Evolutionary conservation across 169 alveolate genomes (phyloP).

Genomic region (Plasmodium coatneyi): DNA sequence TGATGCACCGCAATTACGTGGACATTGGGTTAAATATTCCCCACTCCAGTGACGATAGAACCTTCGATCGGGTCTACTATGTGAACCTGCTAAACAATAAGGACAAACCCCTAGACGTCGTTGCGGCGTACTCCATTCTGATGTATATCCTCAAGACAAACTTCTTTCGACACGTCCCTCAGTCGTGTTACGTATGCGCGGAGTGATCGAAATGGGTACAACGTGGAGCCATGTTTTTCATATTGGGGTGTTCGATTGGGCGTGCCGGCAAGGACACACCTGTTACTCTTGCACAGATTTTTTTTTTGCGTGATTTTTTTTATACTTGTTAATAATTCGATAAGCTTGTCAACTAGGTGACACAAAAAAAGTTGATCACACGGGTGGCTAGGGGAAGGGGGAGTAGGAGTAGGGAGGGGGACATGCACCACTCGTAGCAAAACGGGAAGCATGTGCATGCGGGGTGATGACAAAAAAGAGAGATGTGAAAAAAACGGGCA

Average conservation of each 20-base stretch:
- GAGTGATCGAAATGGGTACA: background rate
- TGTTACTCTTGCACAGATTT: background rate
- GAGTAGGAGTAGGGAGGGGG: background rate
- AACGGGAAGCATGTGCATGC: no score
- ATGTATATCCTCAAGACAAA: slow-evolving; percentile 51
- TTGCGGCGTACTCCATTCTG: slow-evolving; percentile 25
- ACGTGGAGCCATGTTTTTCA: background rate
- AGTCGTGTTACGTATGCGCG: slow-evolving; percentile 48
- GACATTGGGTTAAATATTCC: background rate
- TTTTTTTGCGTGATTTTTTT: background rate
- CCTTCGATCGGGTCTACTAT: slow-evolving; percentile 50
- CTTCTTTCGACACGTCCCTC: slow-evolving; percentile 56
- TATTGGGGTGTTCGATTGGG: background rate
- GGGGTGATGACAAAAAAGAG: background rate
- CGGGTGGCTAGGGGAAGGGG: background rate
- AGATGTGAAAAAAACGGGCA: background rate
- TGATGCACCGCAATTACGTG: slow-evolving; percentile 9
- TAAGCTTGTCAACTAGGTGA: background rate
- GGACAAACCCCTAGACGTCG: slow-evolving; percentile 11
- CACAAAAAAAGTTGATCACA: background rate
- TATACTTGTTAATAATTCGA: background rate
- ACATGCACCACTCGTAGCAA: background rate
- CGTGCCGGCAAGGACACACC: no score
- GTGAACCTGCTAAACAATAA: slow-evolving; percentile 21
- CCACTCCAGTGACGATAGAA: background rate